Evolutionary conservation across 179 eudicot species (phyloP), one percentile per base, ranked within the genome.

Genomic region (Sideroxylon spinosum): DNA sequence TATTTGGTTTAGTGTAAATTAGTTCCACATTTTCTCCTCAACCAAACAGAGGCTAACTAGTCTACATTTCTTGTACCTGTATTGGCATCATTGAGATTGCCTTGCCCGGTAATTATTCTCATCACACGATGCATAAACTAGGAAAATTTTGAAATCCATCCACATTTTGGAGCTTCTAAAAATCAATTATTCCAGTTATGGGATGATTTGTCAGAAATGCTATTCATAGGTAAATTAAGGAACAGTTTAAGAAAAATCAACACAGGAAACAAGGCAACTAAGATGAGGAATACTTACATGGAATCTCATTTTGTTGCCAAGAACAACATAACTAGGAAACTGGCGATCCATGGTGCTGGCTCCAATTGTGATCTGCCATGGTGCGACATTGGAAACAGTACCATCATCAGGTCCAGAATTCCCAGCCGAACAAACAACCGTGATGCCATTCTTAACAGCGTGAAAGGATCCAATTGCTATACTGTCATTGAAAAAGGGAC

Each of bases 261-360:
- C n/a, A 59, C 25, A 59, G 63, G 63, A 1, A n/a, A 59, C 17
- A 37, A 32, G 5, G n/a, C 44, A 37, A 37, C 44, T 37, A 37
- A 4, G 44, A 78, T 17, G 22, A 53, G 60, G 44, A 37, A 37
- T n/a, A 82, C 85, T 59, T 55, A 94, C 97, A 88, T 76, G 81
- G 73, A 90, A 50, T 20, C 74, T 78, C 81, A 69, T 76, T 6
- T 84, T 79, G 77, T 93, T 88, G 4, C 88, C 89, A 50, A 95
- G 91, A 71, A 84, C 9, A 28, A 86, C 88, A 76, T 78, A 87
- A 81, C 86, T 90, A 52, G 91, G 74, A 78, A 95, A 95, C 37
- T 88, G 82, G 2, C 98, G 86, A 70, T 95, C 98, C 86, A 93
- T 90, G 7, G 98, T 91, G 78, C 98, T 93, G 20, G 98, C 98